Base-by-base conservation (phyloP, 1,139 yeast genomes). In the Yamadazyma diospyri region DNA sequence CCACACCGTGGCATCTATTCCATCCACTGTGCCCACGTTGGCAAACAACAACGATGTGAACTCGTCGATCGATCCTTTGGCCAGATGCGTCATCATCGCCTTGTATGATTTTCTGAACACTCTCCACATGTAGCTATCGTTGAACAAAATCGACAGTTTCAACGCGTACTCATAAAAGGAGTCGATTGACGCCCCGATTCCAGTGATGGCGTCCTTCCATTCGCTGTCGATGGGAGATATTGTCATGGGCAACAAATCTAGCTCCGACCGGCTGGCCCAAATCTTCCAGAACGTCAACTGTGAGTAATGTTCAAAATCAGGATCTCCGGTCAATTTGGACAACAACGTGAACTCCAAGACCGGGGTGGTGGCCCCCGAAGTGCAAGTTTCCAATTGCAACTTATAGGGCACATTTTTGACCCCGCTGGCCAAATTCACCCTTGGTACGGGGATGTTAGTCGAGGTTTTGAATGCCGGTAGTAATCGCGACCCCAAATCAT, bases 111-210 rank as follows among this genome's bases (percentile, higher is more conserved):
- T 55, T 21, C 68, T 57, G 73, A 89, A 89, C 1, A 86, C 77
- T 0, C 64, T 51, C 57, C 72, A 66, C 53, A 84, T 66, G 22
- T 69, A 61, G 11, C 67, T 64, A 51, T 88, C 95, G 45, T 83
- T 67, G 41, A 88, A 87, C 7, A 89, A 50, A 9, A 88, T 73
- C 3, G 89, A 65, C 16, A 80, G 78, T 50, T 89, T 89, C 23
- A 86, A 67, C 0, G 95, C 85, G 53, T 89, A 86, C 51, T 89
- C 97, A 53, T 83, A 89, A 48, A 85, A 86, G 0, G 96, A 87
- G 57, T 89, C 97, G n/a, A 86, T 76, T 2, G 95, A 83, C 0
- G 97, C 97, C 1, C 97, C 97, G 7, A 85, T 70, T 0, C 97
- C 96, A 0, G 92, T 75, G 26, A 79, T 60, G 0, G 72, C 56